Evolutionary conservation across 306 rosid genomes (phyloP).

Genomic region (Dicorynia guianensis): DNA sequence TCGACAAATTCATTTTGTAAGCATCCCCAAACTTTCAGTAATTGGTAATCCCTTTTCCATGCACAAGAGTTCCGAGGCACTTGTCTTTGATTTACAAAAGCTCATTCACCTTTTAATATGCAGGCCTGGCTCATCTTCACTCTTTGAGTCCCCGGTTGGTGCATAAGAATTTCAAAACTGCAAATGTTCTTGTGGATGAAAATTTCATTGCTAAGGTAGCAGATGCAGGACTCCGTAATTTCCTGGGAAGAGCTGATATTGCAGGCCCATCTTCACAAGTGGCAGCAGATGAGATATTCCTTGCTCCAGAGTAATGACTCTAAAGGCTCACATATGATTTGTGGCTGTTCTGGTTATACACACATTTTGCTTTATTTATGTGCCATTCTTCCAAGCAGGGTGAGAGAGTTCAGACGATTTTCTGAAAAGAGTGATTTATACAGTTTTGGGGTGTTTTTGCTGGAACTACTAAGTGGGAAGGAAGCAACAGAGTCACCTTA

Average conservation of each 20-base stretch:
- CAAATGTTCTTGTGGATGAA: conserved; percentile 92
- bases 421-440: conserved; percentile 91
- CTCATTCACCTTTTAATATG: conserved; percentile 43
- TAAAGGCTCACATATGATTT: conserved; percentile 28
- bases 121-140: conserved; percentile 91
- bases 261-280: conserved; percentile 84
- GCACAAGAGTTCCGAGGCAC: conserved; percentile 39
- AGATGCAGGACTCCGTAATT: conserved; percentile 84
- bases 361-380: conserved; percentile 23
- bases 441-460: conserved; percentile 85
- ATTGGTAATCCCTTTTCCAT: conserved; percentile 32
- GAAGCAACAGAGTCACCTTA: conserved; percentile 67
- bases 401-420: conserved; percentile 79
- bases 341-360: conserved; percentile 15
- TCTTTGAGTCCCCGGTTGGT: conserved; percentile 82
- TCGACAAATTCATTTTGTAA: conserved; percentile 57
- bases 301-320: conserved; percentile 77
- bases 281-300: conserved; percentile 73
- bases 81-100: conserved; percentile 36
- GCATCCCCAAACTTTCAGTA: conserved; percentile 46
- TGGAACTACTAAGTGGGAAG: conserved; percentile 80
- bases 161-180: conserved; percentile 88
- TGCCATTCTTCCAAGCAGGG: conserved; percentile 63
- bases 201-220: conserved; percentile 85
- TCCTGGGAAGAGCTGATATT: conserved; percentile 68